These are phyloP conservation scores for Canavalia gladiata DNA, from an alignment of 306 rosid genomes.

Conservation along the genomic window DNA sequence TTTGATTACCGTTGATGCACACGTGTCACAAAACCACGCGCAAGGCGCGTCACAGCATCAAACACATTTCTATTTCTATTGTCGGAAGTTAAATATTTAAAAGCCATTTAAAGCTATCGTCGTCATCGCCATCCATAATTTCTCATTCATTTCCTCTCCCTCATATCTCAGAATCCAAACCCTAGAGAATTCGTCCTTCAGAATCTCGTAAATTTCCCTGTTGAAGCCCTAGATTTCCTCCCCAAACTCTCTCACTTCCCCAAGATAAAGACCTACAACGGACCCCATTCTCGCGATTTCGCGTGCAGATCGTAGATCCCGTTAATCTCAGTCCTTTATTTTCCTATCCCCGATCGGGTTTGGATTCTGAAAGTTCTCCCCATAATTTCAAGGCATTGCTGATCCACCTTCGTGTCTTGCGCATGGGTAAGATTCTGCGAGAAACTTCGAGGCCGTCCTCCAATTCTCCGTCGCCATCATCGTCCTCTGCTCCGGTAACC, in stretches of 20 bases:
- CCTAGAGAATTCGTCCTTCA: slow-evolving; percentile 49
- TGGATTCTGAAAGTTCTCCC: slow-evolving; percentile 1
- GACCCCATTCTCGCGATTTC: slow-evolving; percentile 32
- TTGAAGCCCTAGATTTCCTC: slow-evolving; percentile 63
- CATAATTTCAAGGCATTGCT: slow-evolving; percentile 14
- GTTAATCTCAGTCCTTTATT: background rate
- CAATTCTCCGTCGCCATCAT: slow-evolving; percentile 47
- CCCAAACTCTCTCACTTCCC: slow-evolving; percentile 40
- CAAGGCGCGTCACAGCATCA: slow-evolving; percentile 6
- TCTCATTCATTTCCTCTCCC: background rate
- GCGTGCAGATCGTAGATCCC: slow-evolving; percentile 53
- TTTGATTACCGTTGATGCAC: slow-evolving; percentile 7
- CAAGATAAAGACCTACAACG: background rate
- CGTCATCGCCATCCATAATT: slow-evolving; percentile 16
- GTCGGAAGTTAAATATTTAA: slow-evolving; percentile 9
- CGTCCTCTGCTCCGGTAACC: slow-evolving; percentile 59
- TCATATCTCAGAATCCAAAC: slow-evolving; percentile 36
- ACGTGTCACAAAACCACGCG: slow-evolving; percentile 42
- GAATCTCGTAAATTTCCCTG: slow-evolving; percentile 40
- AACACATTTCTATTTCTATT: background rate
- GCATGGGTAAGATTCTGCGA: slow-evolving; percentile 75
- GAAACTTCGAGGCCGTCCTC: slow-evolving; percentile 71
- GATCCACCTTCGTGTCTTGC: slow-evolving; percentile 47
- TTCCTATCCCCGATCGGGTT: slow-evolving; percentile 36
- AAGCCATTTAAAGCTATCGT: background rate